These are phyloP conservation scores for Labyrinthula sp. DNA, from an alignment of 352 stramenopile genomes.

Conservation along the genomic window DNA sequence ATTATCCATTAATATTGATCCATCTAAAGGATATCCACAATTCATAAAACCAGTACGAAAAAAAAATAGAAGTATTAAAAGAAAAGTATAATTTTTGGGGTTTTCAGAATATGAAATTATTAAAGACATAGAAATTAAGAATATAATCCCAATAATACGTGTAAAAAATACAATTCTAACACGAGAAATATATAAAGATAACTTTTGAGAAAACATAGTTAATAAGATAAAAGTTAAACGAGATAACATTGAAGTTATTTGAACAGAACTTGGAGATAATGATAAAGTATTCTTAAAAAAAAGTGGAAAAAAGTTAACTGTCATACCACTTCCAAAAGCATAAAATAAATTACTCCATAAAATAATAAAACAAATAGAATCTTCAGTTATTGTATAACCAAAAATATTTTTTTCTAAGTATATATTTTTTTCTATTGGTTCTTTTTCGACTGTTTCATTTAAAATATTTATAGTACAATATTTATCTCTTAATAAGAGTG, in stretches of 20 bases:
- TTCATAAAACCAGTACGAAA: slow-evolving; percentile 27
- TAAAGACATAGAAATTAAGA: slow-evolving; percentile 15
- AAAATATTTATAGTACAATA: too few relatives aligned
- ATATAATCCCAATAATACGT: slow-evolving; percentile 3
- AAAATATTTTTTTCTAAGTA: too few relatives aligned
- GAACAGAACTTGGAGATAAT: slow-evolving; percentile 35
- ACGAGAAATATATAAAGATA: slow-evolving; percentile 1
- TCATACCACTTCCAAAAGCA: slow-evolving; percentile 32
- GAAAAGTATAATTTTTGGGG: slow-evolving; percentile 28
- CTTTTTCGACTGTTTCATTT: too few relatives aligned
- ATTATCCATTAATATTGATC: slow-evolving; percentile 31
- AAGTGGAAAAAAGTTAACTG: slow-evolving; percentile 33
- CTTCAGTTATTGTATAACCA: slow-evolving; percentile 25
- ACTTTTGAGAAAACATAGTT: slow-evolving; percentile 27
- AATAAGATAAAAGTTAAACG: slow-evolving; percentile 31
- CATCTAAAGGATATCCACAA: slow-evolving; percentile 14
- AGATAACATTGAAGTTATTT: slow-evolving; percentile 36
- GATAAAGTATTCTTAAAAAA: slow-evolving; percentile 38
- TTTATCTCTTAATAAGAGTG: too few relatives aligned
- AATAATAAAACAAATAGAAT: slow-evolving; percentile 25
- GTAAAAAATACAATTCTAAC: slow-evolving; percentile 14
- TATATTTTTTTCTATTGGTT: too few relatives aligned
- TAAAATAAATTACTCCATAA: slow-evolving; percentile 30
- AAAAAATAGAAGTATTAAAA: slow-evolving; percentile 24
- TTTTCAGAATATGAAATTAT: too few relatives aligned